A percentile compares a stretch with the other conserved stretches of the same genome.
Evolutionary conservation across 345 rosid species (phyloP).

Genomic region (thale cress (Arabidopsis thaliana)): TAIR10.1 NC_003075.7:15142001-15142500

Average conservation of each 20-base stretch:
- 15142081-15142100: slow-evolving; percentile 79
- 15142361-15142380: slow-evolving; percentile 62
- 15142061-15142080: slow-evolving; percentile 46
- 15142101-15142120: slow-evolving; percentile 59
- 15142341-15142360: slow-evolving; percentile 75
- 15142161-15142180: slow-evolving; percentile 69
- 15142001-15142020: slow-evolving; percentile 3
- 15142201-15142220: slow-evolving; percentile 66
- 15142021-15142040: background rate
- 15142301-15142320: slow-evolving; percentile 63
- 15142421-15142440: slow-evolving; percentile 60
- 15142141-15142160: slow-evolving; percentile 67
- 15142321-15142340: slow-evolving; percentile 57
- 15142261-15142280: slow-evolving; percentile 64
- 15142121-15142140: slow-evolving; percentile 54
- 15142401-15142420: slow-evolving; percentile 57
- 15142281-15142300: slow-evolving; percentile 58
- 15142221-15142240: slow-evolving; percentile 69
- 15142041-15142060: slow-evolving; percentile 22
- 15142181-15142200: slow-evolving; percentile 64
- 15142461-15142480: slow-evolving; percentile 70
- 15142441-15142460: slow-evolving; percentile 62
- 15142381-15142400: slow-evolving; percentile 71
- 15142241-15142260: slow-evolving; percentile 53
- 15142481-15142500: slow-evolving; percentile 67